A percentile compares a stretch with the other conserved stretches of the same genome.
These are phyloP conservation scores for Ramaria sp. DNA, from an alignment of 768 basidiomycete genomes.

Conservation along the genomic window DNA sequence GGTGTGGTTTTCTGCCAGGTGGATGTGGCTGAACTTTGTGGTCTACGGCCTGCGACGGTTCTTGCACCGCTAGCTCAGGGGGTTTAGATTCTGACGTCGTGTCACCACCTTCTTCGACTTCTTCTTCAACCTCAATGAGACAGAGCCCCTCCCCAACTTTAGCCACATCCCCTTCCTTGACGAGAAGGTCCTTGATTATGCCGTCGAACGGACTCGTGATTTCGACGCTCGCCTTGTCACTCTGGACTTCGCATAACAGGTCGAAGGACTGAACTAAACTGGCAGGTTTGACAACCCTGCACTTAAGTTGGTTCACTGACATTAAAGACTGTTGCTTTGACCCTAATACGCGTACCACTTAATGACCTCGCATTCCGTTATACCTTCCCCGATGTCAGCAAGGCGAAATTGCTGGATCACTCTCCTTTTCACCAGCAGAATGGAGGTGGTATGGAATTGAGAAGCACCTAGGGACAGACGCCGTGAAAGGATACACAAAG, in stretches of 20 bases:
- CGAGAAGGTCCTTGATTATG: conserved; percentile 56
- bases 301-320: not conserved
- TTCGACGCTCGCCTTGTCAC: conserved; percentile 85
- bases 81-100: conserved; percentile 11
- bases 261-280: conserved; percentile 46
- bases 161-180: conserved; percentile 72
- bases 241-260: conserved; percentile 73
- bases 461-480: not conserved
- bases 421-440: not conserved
- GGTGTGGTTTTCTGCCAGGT: conserved; percentile 34
- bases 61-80: conserved; percentile 3
- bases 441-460: not conserved
- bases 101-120: conserved; percentile 18
- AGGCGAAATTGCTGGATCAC: conserved; percentile 23
- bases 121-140: conserved; percentile 70
- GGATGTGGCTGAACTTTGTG: not conserved
- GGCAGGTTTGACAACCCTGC: conserved; percentile 53
- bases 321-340: not conserved
- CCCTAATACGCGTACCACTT: conserved; percentile 48
- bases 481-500: not conserved
- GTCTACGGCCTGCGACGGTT: not conserved
- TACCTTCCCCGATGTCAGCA: conserved; percentile 84
- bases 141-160: conserved; percentile 50
- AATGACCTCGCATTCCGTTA: conserved; percentile 84
- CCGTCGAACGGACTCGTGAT: conserved; percentile 84